Base-by-base conservation (phyloP, 345 rosid genomes). In the Murraya paniculata region DNA sequence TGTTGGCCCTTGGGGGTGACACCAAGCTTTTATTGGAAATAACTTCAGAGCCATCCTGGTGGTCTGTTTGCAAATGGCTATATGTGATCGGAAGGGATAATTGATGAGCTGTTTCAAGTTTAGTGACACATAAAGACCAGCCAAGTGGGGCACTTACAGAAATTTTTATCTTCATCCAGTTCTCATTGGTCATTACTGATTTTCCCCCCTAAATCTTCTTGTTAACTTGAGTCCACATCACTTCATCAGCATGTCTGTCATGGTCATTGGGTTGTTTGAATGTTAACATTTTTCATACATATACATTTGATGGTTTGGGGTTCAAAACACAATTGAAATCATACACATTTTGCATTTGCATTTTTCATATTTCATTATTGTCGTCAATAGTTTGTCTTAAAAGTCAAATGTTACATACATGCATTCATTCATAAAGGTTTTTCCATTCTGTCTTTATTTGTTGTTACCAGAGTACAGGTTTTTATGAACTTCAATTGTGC, bases 361-460 rank as follows among this genome's bases (percentile, higher is more conserved):
- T 86, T 35, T 50, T 81, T 84, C 61, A 73, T 74, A 66, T 70
- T 66, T 71, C 50, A 31, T 71, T 66, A 27, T 55, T 64, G 28
- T 31, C 48, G 16, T 77, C 16, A 62, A 65, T 77, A 61, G 72
- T 27, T 55, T 62, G 80, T 77, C 76, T 30, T 45, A 33, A 4
- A 68, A 80, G 83, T 81, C 82, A 76, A 77, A 73, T 77, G 83
- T 73, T 65, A 27, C 7, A 79, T 77, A 77, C 78, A 74, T 74
- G 81, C 71, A 80, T 82, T 83, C 87, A 83, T 85, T 87, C 84
- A 79, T 83, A 80, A 28, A 75, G 79, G 78, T 25, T 73, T 33
- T 55, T 45, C 5, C 16, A 3, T 58, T 21, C 5, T 22, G 74
- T 62, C 56, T 48, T 36, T 28, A 41, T 10, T 48, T 30, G 0